Evolutionary conservation across 306 rosid genomes (phyloP), one percentile per base, ranked within the genome.

Genomic region (Pueraria montana): DNA sequence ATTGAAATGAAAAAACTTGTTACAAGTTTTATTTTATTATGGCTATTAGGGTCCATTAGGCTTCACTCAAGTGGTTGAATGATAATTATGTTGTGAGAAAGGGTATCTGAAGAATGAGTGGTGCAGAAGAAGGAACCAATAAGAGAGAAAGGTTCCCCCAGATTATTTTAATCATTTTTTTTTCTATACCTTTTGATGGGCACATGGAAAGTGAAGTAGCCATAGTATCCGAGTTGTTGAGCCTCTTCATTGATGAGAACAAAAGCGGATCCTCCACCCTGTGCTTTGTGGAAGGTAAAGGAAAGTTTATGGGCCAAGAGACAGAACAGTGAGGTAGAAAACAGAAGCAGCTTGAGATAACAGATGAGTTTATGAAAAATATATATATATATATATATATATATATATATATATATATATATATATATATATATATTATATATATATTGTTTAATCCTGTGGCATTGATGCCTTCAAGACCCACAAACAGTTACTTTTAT

Each of bases 151-250:
- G 34, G 34, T 49, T 62, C n/a, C n/a, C 24, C 17, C 1, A 55
- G 72, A 62, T 14, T 73, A 63, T 48, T 62, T 59, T 21, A 69
- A 68, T 42, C 52, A 55, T n/a, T n/a, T n/a, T n/a, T n/a, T n/a
- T 9, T 68, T 52, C 21, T 43, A 6, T 89, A 92, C 94, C 97
- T 84, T 88, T 85, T 45, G 87, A 77, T 49, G 84, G 86, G 86
- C 74, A 86, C 52, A 66, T 81, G 81, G 97, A 68, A 84, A 88
- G 61, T 72, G 86, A 64, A 46, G 87, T 72, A 77, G 82, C 76
- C 74, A 74, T 45, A 65, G 90, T 79, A 20, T 88, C 84, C 61
- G 92, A 82, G 81, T 77, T 78, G 16, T 77, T 61, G 83, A 86
- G 65, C 75, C 89, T 88, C 92, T 89, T 86, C 93, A 92, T 92